Evolutionary conservation across 768 basidiomycete species (phyloP).

Genomic region (Lentinula boryana): DNA sequence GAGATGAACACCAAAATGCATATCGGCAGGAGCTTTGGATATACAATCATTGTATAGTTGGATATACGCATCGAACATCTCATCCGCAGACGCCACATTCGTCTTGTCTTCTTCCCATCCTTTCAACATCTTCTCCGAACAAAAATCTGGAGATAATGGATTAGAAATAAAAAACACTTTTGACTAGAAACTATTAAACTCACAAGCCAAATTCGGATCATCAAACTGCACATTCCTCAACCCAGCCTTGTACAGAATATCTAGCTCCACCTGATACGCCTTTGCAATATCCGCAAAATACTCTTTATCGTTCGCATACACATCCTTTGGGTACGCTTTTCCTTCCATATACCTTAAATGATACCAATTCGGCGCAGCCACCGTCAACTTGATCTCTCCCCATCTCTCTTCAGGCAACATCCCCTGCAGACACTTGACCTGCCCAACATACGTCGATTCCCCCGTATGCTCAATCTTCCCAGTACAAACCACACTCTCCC

Average conservation of each 20-base stretch:
- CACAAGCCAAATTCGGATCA: conserved; percentile 4
- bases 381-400: conserved; percentile 40
- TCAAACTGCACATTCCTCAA: conserved; percentile 5
- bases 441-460: conserved; percentile 26
- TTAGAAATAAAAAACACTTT: background rate
- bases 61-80: conserved; percentile 9
- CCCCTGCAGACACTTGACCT: conserved; percentile 34
- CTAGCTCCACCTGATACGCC: conserved; percentile 40
- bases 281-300: conserved; percentile 44
- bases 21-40: conserved; percentile 28
- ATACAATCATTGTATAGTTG: conserved; percentile 22
- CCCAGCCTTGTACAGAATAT: conserved; percentile 37
- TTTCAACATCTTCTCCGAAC: conserved; percentile 6
- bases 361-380: conserved; percentile 42
- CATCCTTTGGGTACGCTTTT: conserved; percentile 24
- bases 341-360: conserved; percentile 31
- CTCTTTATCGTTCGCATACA: conserved; percentile 35
- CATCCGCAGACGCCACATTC: background rate
- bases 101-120: conserved; percentile 5
- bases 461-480: conserved; percentile 1
- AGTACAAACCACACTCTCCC: conserved; percentile 5
- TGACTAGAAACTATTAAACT: background rate
- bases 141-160: background rate
- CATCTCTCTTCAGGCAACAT: conserved; percentile 26
- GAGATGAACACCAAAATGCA: conserved; percentile 36